Evolutionary conservation across 1,284 basidiomycete species (phyloP).

Genomic region (Pyrrhoderma lamaoense): DNA sequence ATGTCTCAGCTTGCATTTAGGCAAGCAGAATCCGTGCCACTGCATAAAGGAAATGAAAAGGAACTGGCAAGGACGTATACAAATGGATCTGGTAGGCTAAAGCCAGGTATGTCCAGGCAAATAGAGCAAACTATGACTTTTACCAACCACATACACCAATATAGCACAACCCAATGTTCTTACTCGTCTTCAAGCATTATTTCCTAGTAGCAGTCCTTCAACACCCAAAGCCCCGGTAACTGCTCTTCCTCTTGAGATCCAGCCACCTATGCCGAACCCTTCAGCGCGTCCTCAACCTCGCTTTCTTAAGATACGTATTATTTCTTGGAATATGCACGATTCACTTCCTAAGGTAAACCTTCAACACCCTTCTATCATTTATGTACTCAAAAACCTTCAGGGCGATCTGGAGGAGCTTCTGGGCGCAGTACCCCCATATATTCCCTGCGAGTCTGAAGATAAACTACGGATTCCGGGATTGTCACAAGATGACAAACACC

Average conservation of each 20-base stretch:
- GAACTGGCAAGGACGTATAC: not conserved
- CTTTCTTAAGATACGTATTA: conserved; percentile 42
- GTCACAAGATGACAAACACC: conserved; percentile 48
- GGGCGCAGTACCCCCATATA: conserved; percentile 54
- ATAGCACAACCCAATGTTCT: conserved; percentile 9
- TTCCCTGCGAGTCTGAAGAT: conserved; percentile 24
- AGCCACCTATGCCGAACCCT: not conserved
- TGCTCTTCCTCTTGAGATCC: not conserved
- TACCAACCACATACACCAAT: not conserved
- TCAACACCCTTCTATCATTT: conserved; percentile 1
- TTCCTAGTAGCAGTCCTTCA: conserved; percentile 5
- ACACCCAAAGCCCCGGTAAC: not conserved
- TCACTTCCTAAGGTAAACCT: conserved; percentile 55
- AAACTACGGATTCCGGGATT: conserved; percentile 41
- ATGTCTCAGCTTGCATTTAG: conserved; percentile 1
- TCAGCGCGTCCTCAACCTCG: conserved; percentile 29
- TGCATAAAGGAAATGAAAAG: not conserved
- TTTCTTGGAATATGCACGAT: conserved; percentile 76
- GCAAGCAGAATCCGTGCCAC: not conserved
- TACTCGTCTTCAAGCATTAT: conserved; percentile 6
- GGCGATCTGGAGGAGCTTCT: conserved; percentile 72
- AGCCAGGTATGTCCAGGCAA: not conserved
- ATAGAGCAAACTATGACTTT: not conserved
- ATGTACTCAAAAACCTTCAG: conserved; percentile 29
- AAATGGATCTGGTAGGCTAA: not conserved